Conservation (phyloP, 805 yeast genomes). For the Saturnispora sekii region DNA sequence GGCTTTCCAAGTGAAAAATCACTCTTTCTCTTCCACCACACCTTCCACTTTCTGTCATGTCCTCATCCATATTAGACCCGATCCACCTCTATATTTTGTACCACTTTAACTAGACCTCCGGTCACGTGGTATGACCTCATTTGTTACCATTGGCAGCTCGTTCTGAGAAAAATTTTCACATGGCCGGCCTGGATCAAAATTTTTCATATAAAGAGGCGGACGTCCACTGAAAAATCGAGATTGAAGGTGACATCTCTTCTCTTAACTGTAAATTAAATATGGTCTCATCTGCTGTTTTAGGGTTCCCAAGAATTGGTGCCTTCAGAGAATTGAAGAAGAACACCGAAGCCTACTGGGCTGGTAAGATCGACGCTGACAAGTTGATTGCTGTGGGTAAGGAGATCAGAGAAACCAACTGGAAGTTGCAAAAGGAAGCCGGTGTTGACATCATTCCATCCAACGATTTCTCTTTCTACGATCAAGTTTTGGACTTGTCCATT, state of each 20-base stretch:
- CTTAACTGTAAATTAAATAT: constrained; percentile 28
- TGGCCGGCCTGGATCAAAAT: neutral
- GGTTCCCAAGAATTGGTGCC: constrained; percentile 99
- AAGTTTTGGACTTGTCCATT: constrained; percentile 84
- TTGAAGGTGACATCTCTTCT: neutral
- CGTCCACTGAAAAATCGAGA: neutral
- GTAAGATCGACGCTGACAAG: constrained; percentile 82
- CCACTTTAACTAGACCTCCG: too few relatives aligned
- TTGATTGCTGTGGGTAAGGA: constrained; percentile 89
- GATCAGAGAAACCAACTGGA: constrained; percentile 95
- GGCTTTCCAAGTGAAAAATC: constrained; percentile 1
- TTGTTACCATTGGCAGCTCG: constrained; percentile 8
- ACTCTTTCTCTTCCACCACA: neutral
- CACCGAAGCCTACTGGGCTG: constrained; percentile 98
- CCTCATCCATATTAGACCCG: too few relatives aligned
- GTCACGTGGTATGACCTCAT: neutral
- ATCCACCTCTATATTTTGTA: too few relatives aligned
- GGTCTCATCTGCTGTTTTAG: constrained; percentile 96
- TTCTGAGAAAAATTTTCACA: constrained; percentile 16
- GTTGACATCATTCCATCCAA: constrained; percentile 95
- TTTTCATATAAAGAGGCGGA: constrained; percentile 1
- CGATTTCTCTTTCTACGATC: constrained; percentile 98
- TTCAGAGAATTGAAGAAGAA: constrained; percentile 98
- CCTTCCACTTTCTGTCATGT: neutral
- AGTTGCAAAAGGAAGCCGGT: constrained; percentile 93